Evolutionary conservation across 2,329 filamentous ascomycete species (phyloP).

Genomic region (Stemphylium lycopersici): DNA sequence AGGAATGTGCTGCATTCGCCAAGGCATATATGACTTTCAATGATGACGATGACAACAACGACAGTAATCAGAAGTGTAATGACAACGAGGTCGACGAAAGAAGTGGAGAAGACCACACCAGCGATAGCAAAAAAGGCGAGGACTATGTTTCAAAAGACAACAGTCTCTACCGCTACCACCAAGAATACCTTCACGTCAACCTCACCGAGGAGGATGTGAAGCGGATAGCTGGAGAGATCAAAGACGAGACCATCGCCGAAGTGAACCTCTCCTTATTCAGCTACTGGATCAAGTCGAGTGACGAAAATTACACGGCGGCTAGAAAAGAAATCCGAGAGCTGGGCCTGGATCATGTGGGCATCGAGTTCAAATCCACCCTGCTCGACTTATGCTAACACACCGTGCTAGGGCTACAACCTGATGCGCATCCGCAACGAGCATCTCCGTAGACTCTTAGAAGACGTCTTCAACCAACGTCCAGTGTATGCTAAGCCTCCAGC

Average conservation of each 20-base stretch:
- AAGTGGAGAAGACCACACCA: not conserved
- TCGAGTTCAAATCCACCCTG: not conserved
- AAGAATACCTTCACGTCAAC: conserved; percentile 15
- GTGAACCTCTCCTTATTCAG: conserved; percentile 31
- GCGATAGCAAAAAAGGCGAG: not conserved
- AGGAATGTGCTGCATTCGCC: not conserved
- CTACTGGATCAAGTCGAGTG: conserved; percentile 32
- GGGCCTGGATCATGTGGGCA: conserved; percentile 30
- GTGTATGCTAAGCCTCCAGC: conserved; percentile 7
- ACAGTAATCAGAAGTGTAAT: not conserved
- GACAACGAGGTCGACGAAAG: not conserved
- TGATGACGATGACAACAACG: not conserved
- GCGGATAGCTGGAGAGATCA: conserved; percentile 24
- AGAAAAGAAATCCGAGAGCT: conserved; percentile 38
- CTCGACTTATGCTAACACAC: not conserved
- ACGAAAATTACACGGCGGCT: conserved; percentile 29
- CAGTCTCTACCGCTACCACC: not conserved
- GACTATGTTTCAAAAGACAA: not conserved
- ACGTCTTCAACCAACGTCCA: conserved; percentile 6
- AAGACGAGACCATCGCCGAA: conserved; percentile 34
- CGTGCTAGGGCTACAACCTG: conserved; percentile 25
- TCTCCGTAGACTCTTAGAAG: conserved; percentile 22
- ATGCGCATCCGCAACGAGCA: conserved; percentile 19
- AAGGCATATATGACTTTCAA: not conserved
- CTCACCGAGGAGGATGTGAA: conserved; percentile 17